Conservation (phyloP, 192 early-diverging fungal genomes). For the Coemansia sp. region DNA sequence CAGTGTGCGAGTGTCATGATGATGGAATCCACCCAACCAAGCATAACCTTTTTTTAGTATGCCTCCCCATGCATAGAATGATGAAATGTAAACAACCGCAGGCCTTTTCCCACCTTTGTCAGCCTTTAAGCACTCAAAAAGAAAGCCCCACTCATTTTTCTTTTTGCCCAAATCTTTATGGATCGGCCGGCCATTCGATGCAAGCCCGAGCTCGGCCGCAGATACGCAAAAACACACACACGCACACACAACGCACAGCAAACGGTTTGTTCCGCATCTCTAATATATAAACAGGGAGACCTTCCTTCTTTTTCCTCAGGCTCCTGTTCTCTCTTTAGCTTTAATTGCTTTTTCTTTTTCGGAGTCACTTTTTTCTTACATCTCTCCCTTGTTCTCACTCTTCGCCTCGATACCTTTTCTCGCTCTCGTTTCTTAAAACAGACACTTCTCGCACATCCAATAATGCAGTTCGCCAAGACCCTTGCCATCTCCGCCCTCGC, state of each 20-base stretch:
- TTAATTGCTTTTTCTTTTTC: conserved; percentile 14
- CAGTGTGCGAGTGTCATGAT: conserved; percentile 4
- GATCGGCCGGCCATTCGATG: conserved; percentile 5
- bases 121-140: not conserved
- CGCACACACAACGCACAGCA: not conserved
- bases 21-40: not conserved
- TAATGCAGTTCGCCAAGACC: conserved; percentile 52
- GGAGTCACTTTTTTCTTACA: not conserved
- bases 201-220: not conserved
- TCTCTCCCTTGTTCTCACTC: not conserved
- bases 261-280: not conserved
- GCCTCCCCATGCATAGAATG: conserved; percentile 4
- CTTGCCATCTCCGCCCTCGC: conserved; percentile 41
- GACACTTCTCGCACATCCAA: not conserved
- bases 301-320: not conserved
- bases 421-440: not conserved
- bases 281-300: conserved; percentile 1
- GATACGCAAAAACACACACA: conserved; percentile 2
- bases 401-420: not conserved
- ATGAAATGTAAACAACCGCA: conserved; percentile 10
- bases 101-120: not conserved
- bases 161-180: conserved; percentile 2
- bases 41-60: not conserved
- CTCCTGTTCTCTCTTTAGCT: conserved; percentile 6
- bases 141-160: not conserved